A percentile compares a stretch with the other conserved stretches of the same genome.
Evolutionary conservation across 2,329 filamentous ascomycete genomes (phyloP).

Genomic region (Penicillium decumbens): DNA sequence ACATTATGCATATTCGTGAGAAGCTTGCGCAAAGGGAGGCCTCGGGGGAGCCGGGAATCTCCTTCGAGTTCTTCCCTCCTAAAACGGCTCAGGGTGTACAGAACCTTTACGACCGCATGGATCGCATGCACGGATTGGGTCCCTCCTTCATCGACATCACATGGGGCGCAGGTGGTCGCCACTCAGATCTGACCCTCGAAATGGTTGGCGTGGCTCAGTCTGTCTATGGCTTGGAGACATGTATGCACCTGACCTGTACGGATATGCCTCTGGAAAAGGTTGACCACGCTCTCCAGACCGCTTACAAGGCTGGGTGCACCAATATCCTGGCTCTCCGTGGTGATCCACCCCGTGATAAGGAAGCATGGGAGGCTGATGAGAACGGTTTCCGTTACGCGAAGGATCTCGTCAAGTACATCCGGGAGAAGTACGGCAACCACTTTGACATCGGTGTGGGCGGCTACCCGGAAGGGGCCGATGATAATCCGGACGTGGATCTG

Average conservation of each 20-base stretch:
- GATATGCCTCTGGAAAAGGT: slow-evolving; percentile 94
- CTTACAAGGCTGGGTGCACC: slow-evolving; percentile 92
- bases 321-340: slow-evolving; percentile 93
- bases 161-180: slow-evolving; percentile 90
- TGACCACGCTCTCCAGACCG: slow-evolving; percentile 77
- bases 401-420: slow-evolving; percentile 83
- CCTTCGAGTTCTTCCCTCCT: slow-evolving; percentile 98
- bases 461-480: slow-evolving; percentile 92
- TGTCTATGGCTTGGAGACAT: slow-evolving; percentile 93
- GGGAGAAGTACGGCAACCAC: slow-evolving; percentile 73
- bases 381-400: slow-evolving; percentile 87
- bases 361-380: slow-evolving; percentile 85
- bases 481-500: slow-evolving; percentile 78
- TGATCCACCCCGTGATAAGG: slow-evolving; percentile 87
- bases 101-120: slow-evolving; percentile 98
- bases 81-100: slow-evolving; percentile 89
- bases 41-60: slow-evolving; percentile 81
- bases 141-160: slow-evolving; percentile 97
- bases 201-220: slow-evolving; percentile 97
- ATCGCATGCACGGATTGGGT: slow-evolving; percentile 92
- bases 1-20: slow-evolving; percentile 87
- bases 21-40: slow-evolving; percentile 80
- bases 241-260: slow-evolving; percentile 98
- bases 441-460: slow-evolving; percentile 97
- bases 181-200: slow-evolving; percentile 89